Conservation (phyloP, 2,329 filamentous ascomycete genomes). For the Hypoxylon rubiginosum region DNA sequence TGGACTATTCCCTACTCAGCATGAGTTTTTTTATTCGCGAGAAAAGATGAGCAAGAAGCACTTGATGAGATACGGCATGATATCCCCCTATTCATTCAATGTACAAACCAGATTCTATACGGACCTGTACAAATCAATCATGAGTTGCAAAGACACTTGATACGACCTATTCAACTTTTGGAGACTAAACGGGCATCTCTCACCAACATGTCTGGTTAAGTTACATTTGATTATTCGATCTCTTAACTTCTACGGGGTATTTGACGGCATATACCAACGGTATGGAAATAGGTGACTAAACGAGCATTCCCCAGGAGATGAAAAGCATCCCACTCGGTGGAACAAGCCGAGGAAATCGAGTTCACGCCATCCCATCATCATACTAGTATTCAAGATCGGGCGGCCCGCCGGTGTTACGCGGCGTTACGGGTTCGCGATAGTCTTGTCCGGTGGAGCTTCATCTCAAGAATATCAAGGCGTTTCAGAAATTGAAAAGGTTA, state of each 20-base stretch:
- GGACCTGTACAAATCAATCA: conserved; percentile 27
- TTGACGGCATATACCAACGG: no score
- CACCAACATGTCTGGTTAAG: not conserved
- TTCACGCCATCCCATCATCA: conserved; percentile 9
- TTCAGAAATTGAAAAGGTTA: conserved; percentile 22
- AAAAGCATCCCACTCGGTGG: not conserved
- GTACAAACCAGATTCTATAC: conserved; percentile 32
- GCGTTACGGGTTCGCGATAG: not conserved
- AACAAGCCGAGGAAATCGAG: not conserved
- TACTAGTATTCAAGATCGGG: conserved; percentile 23
- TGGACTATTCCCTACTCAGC: conserved; percentile 33
- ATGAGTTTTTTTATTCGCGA: conserved; percentile 19
- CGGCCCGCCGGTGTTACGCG: conserved; percentile 15
- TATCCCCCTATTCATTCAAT: conserved; percentile 54
- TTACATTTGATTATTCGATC: not conserved
- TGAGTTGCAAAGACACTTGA: conserved; percentile 16
- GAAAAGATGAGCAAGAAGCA: conserved; percentile 28
- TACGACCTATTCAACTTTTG: conserved; percentile 29
- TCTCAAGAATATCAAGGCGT: not conserved
- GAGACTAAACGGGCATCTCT: not conserved
- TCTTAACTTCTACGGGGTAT: no score
- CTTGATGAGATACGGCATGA: conserved; percentile 58
- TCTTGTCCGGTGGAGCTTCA: not conserved
- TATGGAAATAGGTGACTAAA: not conserved
- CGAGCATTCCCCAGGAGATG: not conserved